Base-by-base conservation (phyloP, 2,329 filamentous ascomycete genomes). In the Dothideomycetidae sp. region DNA sequence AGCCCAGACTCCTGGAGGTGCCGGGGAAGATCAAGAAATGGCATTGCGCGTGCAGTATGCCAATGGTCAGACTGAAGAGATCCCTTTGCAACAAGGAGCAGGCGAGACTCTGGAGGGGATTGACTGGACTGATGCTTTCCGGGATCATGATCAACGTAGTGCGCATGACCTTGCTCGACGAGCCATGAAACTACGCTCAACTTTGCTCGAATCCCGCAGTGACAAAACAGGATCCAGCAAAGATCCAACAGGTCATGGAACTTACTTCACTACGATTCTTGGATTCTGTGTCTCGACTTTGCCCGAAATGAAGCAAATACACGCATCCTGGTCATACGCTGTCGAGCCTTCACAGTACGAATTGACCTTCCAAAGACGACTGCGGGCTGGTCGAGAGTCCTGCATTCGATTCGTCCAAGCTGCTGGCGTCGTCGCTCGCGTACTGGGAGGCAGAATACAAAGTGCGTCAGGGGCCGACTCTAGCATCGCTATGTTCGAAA, bases 381-480 rank as follows among this genome's bases (percentile, higher is more conserved):
- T 75, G 15, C 68, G 72, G 19, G 62, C 63, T 18, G 63, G 69
- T 44, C 67, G 73, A 28, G 67, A 71, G 43, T 61, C 68, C 12
- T 61, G 66, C 19, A 67, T 70, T 50, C 64, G 72, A 40, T 78
- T 77, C 49, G 67, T 76, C 2, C 75, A 78, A 53, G 73, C 71
- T 30, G 62, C 70, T 26, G 75, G 73, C 16, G 71, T 68, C 3
- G 53, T 78, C 12, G 61, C 71, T 11, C 59, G 67, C 35, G 63
- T 66, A 1, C 56, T 78, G n/a, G 71, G 69, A 14, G 70, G 69
- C 1, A 60, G 58, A 42, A 48, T 71, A 3, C 59, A 62, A 38
- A 67, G 61, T 18, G 58, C 59, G 19, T 57, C 57, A 29, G 51
- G 55, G 18, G 46, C 32, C 9, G 38, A 28, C 13, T 21, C 35